Base-by-base conservation (phyloP, 2,329 filamentous ascomycete species). In the Apiospora hydei region DNA sequence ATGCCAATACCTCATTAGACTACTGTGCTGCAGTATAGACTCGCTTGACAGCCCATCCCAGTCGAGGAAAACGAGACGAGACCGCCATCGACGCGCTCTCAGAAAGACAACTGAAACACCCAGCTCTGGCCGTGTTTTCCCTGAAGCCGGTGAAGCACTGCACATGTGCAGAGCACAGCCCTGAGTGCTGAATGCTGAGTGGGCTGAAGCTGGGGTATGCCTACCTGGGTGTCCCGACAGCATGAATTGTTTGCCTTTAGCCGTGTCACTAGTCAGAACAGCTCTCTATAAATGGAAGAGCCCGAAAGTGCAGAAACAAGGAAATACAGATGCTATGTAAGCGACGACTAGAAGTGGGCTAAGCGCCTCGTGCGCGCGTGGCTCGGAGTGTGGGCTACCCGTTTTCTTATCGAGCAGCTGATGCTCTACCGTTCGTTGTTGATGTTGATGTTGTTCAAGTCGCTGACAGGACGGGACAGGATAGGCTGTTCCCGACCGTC, bases 251-350 rank as follows among this genome's bases (percentile, higher is more conserved):
- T 61, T 21, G 30, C 21, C 16, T 21, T 38, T 61, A 38, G 30
- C 16, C 21, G 53, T 21, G 53, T 38, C 30, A 61, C 53, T 38
- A 57, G 51, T 18, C 26, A 6, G 26, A 14, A 18, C 51, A 34
- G 51, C 26, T 30, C 26, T 8, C 51, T 57, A 34, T 30, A 57
- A 34, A 49, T 49, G 46, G 46, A 34, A 49, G n/a, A 21, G 46
- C 21, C 46, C 46, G 46, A 18, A 34, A 57, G 51, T 21, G 51
- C 51, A 61, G 69, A 70, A 70, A 70, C 57, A 57, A 57, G 57
- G 47, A 57, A 53, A 26, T 43, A 43, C 18, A 1, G 14, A 16
- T 18, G 6, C 24, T 14, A 49, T 49, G 21, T 49, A 49, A 49
- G 46, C 46, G n/a, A 46, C 16, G 6, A 46, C 34, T 6, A 49